These are phyloP conservation scores for Piedraia hortae DNA, from an alignment of 2,329 filamentous ascomycete genomes.

Conservation along the genomic window DNA sequence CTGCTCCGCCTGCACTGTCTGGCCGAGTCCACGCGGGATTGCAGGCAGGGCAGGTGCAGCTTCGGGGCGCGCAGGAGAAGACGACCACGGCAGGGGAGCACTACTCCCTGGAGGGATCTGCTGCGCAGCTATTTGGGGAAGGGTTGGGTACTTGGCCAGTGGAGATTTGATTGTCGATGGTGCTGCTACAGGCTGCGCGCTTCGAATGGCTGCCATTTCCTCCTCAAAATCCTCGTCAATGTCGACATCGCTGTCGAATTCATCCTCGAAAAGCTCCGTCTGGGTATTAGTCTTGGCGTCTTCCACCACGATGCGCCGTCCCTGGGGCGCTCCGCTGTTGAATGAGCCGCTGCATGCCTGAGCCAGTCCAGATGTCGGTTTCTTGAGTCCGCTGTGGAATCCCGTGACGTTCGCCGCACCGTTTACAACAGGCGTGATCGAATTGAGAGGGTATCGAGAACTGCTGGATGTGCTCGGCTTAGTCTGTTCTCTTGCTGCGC, in stretches of 20 bases:
- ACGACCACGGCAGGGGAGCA: constrained; percentile 40
- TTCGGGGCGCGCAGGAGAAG: constrained; percentile 16
- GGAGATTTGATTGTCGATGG: constrained; percentile 1
- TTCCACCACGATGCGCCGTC: constrained; percentile 12
- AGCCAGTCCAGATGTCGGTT: constrained; percentile 19
- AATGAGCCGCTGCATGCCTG: constrained; percentile 18
- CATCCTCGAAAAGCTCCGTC: constrained; percentile 38
- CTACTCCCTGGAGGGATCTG: constrained; percentile 22
- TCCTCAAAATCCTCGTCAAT: constrained; percentile 41
- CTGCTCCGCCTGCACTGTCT: constrained; percentile 2
- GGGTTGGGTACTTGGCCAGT: constrained; percentile 8
- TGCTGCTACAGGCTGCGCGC: constrained; percentile 5
- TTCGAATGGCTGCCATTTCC: constrained; percentile 19
- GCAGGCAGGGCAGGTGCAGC: constrained; percentile 1
- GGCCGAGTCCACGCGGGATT: no score
- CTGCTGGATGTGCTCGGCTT: no score
- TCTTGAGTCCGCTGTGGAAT: constrained; percentile 18
- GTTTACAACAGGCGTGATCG: no score
- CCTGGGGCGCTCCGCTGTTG: constrained; percentile 9
- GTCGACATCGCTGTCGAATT: constrained; percentile 64
- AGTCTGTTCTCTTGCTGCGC: no score
- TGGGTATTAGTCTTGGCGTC: constrained; percentile 18
- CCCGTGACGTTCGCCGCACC: no score
- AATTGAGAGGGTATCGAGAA: no score
- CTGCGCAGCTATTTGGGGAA: constrained; percentile 9